Base-by-base conservation (phyloP, 2,329 filamentous ascomycete genomes). In the Penicillium sp. region DNA sequence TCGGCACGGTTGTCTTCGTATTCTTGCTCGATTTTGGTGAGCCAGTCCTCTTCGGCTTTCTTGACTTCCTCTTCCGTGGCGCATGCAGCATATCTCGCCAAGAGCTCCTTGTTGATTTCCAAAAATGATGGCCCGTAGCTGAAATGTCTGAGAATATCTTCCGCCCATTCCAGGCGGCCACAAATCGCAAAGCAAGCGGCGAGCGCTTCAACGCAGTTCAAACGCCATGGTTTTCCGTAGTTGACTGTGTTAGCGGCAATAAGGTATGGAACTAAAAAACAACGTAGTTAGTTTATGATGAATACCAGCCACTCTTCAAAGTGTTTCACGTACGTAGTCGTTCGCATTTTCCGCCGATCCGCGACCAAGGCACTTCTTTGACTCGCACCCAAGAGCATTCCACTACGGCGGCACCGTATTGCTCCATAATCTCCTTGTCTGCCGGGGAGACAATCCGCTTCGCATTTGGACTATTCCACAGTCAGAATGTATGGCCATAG, bases 241-340 rank as follows among this genome's bases (percentile, higher is more conserved):
- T 99, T 99, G 68, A 97, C 94, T 1, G 89, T 88, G 72, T 99
- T 99, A 45, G 94, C 94, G 5, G 94, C 94, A 46, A 99, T 92
- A 7, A 99, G 86, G 72, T 99, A 99, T 0, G 94, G 94, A 53
- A 99, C 77, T 77, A 50, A 31, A 18, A 2, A 50, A 2, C 44
- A 13, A 5, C 2, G 9, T 6, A 41, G 18, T 48, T 55, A 50
- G 58, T 34, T 45, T 27, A 22, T 21, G 3, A 34, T 16, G 7
- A 6, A 16, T 42, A 10, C 13, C 14, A 14, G 14, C 10, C 14
- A 48, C n/a, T 31, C 27, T 43, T 21, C 52, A n/a, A 36, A 7
- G 14, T 21, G 11, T 38, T 31, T 13, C 45, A 67, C 75, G 49
- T 73, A 80, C 77, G 78, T 59, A 97, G 74, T 50, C 94, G 81